A percentile compares a stretch with the other conserved stretches of the same genome.
Evolutionary conservation across 2,329 filamentous ascomycete genomes (phyloP).

Genomic region (Coniochaeta sp.): DNA sequence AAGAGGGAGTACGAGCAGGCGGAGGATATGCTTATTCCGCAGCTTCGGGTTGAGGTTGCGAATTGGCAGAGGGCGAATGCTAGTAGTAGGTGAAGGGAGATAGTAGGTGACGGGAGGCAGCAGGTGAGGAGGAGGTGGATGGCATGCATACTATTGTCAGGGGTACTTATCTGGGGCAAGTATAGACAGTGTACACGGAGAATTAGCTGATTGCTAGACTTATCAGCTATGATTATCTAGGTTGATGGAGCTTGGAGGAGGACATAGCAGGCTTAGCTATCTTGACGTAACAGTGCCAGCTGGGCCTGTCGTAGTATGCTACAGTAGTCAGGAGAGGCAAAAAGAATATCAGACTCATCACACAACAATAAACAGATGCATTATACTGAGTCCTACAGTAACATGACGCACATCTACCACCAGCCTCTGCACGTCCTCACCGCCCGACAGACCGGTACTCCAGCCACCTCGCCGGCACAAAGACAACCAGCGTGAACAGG

Average conservation of each 20-base stretch:
- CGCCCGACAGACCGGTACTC: slow-evolving; percentile 38
- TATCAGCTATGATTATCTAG: too few relatives aligned
- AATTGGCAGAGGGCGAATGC: slow-evolving; percentile 13
- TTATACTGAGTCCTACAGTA: too few relatives aligned
- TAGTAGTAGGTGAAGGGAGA: not conserved
- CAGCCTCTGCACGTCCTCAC: slow-evolving; percentile 11
- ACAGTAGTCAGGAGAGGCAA: not conserved
- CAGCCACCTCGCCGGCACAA: slow-evolving; percentile 36
- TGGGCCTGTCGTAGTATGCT: not conserved
- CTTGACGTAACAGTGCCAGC: not conserved
- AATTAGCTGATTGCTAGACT: not conserved
- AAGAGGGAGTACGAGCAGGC: slow-evolving; percentile 20
- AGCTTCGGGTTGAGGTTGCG: slow-evolving; percentile 15
- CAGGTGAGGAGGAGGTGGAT: too few relatives aligned
- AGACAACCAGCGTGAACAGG: slow-evolving; percentile 37
- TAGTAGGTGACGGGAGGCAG: too few relatives aligned
- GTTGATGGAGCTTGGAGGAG: not conserved
- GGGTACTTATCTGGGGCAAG: too few relatives aligned
- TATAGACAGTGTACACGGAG: too few relatives aligned
- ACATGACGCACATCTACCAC: not conserved
- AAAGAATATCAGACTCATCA: not conserved
- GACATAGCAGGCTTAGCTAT: not conserved
- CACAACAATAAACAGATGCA: too few relatives aligned
- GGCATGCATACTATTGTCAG: not conserved
- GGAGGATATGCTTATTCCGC: slow-evolving; percentile 21